Base-by-base conservation (phyloP, 2,329 filamentous ascomycete genomes). In the Talaromyces piceae region DNA sequence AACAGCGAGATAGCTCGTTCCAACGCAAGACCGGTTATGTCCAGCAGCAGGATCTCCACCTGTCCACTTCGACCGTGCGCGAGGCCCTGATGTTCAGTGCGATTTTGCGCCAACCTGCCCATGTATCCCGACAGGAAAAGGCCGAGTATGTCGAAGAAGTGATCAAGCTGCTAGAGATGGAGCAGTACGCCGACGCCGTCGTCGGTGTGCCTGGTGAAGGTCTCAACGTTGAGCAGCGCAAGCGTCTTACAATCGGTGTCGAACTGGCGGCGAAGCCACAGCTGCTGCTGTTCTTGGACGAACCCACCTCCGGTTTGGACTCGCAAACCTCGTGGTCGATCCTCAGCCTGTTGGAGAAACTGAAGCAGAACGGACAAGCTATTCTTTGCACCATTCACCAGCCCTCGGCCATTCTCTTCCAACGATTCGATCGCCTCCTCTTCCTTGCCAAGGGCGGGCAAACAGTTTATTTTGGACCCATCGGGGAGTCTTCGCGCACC, bases 351-450 rank as follows among this genome's bases (percentile, higher is more conserved):
- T 79, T 97, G 37, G 86, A 94, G 69, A 95, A 94, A 70, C 77
- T 96, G 28, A 89, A 89, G 61, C 87, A 91, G 67, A 86, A 83
- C 56, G 91, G 91, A 13, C 89, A 94, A 66, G 91, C 91, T 47
- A 88, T 96, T 69, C 82, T 96, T n/a, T 95, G 90, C 73, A 96
- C 91, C 0, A 96, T 96, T 55, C 91, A 97, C 67, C 91, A 97
- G 69, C 91, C 91, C n/a, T 94, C 88, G 12, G 90, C 91, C 28
- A 90, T 95, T 79, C 78, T 96, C 49, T 95, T 96, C 75, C 88
- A 95, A 67, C 86, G 88, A 53, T 96, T 86, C 49, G 83, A 86
- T 54, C 76, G 77, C 1, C 68, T 86, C 2, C 69, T 86, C 0
- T 82, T 87, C 66, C 73, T 87, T 3, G 81, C 81, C 7, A 76